phyloP scores from a whole-genome alignment of 768 basidiomycete genomes.

The Mycena epipterygia region DNA sequence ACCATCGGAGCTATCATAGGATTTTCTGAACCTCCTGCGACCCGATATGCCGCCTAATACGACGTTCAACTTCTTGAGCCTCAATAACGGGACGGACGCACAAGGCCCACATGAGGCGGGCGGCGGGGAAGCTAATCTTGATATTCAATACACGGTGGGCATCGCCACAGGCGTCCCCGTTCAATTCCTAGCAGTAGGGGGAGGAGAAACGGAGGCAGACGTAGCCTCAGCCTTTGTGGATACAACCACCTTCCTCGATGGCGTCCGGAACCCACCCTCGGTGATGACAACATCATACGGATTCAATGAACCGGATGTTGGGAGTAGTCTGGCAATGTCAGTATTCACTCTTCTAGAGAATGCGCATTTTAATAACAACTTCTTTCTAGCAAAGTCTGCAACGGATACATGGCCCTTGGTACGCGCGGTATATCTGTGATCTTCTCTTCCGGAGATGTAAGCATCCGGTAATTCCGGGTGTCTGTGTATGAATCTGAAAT shows the following conservation, averaged over 20 bases:
- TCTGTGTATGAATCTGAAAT: background rate
- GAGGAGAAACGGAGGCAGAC: background rate
- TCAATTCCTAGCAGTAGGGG: slow-evolving; percentile 37
- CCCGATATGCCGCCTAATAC: background rate
- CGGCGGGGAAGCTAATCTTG: slow-evolving; percentile 6
- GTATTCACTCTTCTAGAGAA: background rate
- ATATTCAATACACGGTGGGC: slow-evolving; percentile 18
- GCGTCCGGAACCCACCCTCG: background rate
- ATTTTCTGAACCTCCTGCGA: background rate
- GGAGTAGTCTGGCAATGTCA: background rate
- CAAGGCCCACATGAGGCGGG: background rate
- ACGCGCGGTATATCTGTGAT: slow-evolving; percentile 43
- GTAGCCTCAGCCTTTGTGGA: background rate
- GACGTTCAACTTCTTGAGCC: slow-evolving; percentile 1
- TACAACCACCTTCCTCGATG: background rate
- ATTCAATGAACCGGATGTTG: background rate
- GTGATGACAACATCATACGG: background rate
- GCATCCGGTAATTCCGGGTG: background rate
- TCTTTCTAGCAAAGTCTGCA: slow-evolving; percentile 13
- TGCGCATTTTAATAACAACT: background rate
- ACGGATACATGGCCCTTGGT: slow-evolving; percentile 14
- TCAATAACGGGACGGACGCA: background rate
- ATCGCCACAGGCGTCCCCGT: slow-evolving; percentile 13
- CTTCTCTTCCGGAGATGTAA: slow-evolving; percentile 18
- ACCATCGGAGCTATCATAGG: too few species aligned